phyloP scores from a whole-genome alignment of 352 stramenopile species.

The Phytophthora idaei region DNA sequence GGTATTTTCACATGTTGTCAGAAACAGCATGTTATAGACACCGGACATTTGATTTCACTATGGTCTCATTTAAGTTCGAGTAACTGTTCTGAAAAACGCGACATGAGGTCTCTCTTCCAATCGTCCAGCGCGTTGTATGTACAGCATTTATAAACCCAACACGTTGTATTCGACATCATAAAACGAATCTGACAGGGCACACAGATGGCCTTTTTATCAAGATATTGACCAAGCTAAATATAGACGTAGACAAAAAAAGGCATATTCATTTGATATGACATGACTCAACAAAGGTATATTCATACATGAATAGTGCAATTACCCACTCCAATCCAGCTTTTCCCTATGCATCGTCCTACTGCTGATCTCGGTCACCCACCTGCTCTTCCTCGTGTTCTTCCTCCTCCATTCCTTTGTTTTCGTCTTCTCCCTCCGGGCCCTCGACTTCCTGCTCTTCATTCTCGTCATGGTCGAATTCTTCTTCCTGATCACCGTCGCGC shows the following conservation, averaged over 20 bases:
- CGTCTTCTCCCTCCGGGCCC: not conserved
- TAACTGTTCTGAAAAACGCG: not conserved
- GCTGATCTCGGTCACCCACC: too few relatives aligned
- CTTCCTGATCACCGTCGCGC: not conserved
- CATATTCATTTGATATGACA: not conserved
- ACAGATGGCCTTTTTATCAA: not conserved
- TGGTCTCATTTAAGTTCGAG: not conserved
- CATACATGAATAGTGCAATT: not conserved
- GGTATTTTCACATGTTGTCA: not conserved
- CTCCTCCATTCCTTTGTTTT: not conserved
- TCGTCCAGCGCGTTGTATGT: not conserved
- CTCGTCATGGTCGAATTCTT: not conserved
- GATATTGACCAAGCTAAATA: not conserved
- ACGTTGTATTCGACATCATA: not conserved
- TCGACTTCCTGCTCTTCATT: not conserved
- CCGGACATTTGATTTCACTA: not conserved
- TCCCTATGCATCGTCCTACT: too few relatives aligned
- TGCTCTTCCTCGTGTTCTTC: too few relatives aligned
- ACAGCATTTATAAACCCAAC: not conserved
- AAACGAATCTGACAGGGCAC: not conserved
- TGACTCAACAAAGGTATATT: not conserved
- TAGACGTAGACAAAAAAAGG: not conserved
- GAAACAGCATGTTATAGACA: not conserved
- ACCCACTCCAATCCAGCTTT: not conserved
- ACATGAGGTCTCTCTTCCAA: not conserved